These are phyloP conservation scores for Phycomyces blakesleeanus DNA, from an alignment of 192 early-diverging fungal species.

Conservation along the genomic window DNA sequence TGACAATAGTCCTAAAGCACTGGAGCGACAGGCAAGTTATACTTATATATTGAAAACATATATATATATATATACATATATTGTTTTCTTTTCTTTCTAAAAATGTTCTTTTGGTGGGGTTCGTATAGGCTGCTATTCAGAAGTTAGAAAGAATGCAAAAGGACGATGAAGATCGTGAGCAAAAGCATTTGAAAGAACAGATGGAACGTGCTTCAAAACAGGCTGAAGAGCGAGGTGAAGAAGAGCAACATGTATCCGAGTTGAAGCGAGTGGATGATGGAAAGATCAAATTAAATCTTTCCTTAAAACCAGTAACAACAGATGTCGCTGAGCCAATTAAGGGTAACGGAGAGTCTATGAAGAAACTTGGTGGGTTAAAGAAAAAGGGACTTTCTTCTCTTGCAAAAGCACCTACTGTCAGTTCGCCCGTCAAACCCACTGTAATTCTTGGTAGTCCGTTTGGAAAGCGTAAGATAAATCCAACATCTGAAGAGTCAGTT, in stretches of 20 bases:
- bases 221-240: constrained; percentile 23
- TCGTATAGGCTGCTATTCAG: constrained; percentile 59
- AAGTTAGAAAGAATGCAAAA: constrained; percentile 79
- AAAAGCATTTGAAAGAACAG: constrained; percentile 74
- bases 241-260: constrained; percentile 43
- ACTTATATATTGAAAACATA: not conserved
- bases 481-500: too few species aligned
- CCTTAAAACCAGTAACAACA: constrained; percentile 41
- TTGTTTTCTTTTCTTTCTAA: too few species aligned
- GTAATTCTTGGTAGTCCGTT: not conserved
- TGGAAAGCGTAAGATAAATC: not conserved
- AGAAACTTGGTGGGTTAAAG: constrained; percentile 27
- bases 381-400: constrained; percentile 22
- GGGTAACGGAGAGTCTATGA: constrained; percentile 9
- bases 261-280: constrained; percentile 59
- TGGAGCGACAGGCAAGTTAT: constrained; percentile 64
- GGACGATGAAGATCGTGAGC: constrained; percentile 85
- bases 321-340: constrained; percentile 13
- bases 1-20: constrained; percentile 83
- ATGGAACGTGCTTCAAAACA: constrained; percentile 69
- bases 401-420: constrained; percentile 15
- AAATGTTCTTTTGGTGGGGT: not conserved
- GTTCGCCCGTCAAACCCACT: not conserved
- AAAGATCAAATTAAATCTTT: constrained; percentile 71
- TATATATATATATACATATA: too few species aligned